Conservation (phyloP, 805 yeast genomes). For the Yamadazyma endophytica region DNA sequence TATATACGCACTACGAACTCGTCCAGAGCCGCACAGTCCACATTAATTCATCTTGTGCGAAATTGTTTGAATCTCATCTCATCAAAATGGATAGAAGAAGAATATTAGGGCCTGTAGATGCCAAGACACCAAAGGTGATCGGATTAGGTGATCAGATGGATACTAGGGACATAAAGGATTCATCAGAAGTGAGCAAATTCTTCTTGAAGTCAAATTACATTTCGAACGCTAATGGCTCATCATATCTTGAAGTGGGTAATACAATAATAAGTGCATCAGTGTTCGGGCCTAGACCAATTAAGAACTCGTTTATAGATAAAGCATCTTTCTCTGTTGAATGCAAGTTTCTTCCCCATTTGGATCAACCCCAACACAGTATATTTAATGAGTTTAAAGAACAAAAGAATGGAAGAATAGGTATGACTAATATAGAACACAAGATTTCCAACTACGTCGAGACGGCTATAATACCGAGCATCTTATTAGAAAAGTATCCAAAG, state of each 20-base stretch:
- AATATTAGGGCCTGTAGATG: slow-evolving; percentile 75
- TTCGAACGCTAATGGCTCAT: slow-evolving; percentile 75
- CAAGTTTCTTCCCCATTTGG: slow-evolving; percentile 47
- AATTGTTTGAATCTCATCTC: no score
- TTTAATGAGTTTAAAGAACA: slow-evolving; percentile 17
- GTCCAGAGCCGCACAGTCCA: no score
- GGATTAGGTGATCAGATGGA: slow-evolving; percentile 4
- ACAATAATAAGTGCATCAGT: slow-evolving; percentile 65
- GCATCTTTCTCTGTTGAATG: slow-evolving; percentile 64
- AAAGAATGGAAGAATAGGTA: slow-evolving; percentile 20
- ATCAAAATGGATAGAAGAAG: slow-evolving; percentile 76
- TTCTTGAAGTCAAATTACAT: slow-evolving; percentile 64
- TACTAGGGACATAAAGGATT: slow-evolving; percentile 4
- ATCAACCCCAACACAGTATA: slow-evolving; percentile 33
- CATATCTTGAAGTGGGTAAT: slow-evolving; percentile 67
- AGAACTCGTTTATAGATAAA: slow-evolving; percentile 64
- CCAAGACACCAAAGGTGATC: slow-evolving; percentile 32
- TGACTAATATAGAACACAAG: slow-evolving; percentile 41
- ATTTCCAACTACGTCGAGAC: slow-evolving; percentile 50
- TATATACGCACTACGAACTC: no score
- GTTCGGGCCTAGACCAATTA: slow-evolving; percentile 85
- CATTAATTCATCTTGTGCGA: no score
- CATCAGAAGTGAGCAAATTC: slow-evolving; percentile 39
- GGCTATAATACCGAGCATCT: slow-evolving; percentile 47
- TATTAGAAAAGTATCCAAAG: slow-evolving; percentile 78